Conservation (phyloP, 257 asterid genomes). For the Primulina tabacum region DNA sequence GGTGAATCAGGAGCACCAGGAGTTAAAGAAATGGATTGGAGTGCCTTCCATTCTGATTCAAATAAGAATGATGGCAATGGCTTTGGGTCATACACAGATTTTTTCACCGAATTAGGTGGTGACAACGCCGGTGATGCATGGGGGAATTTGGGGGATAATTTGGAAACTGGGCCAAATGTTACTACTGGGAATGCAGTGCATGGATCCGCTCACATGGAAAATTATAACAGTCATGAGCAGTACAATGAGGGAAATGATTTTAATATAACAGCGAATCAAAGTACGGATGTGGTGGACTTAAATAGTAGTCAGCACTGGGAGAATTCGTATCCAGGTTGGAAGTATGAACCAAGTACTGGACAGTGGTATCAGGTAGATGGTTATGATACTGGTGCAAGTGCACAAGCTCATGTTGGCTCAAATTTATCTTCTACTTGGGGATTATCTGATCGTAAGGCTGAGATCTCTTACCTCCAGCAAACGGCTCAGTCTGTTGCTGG, state of each 20-base stretch:
- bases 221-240: slow-evolving; percentile 28
- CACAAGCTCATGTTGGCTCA: slow-evolving; percentile 34
- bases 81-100: slow-evolving; percentile 83
- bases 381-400: slow-evolving; percentile 33
- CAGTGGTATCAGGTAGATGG: slow-evolving; percentile 84
- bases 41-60: slow-evolving; percentile 57
- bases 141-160: slow-evolving; percentile 31
- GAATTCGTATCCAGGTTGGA: slow-evolving; percentile 90
- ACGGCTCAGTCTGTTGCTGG: slow-evolving; percentile 53
- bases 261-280: slow-evolving; percentile 46
- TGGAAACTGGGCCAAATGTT: slow-evolving; percentile 30
- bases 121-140: slow-evolving; percentile 46
- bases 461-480: slow-evolving; percentile 73
- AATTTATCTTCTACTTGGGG: slow-evolving; percentile 41
- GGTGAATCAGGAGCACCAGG: slow-evolving; percentile 49
- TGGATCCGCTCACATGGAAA: slow-evolving; percentile 35
- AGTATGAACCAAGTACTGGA: slow-evolving; percentile 59
- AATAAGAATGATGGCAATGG: slow-evolving; percentile 47
- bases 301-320: slow-evolving; percentile 74
- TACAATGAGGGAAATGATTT: slow-evolving; percentile 33
- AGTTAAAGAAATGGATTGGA: slow-evolving; percentile 89
- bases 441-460: slow-evolving; percentile 39
- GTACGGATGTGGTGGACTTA: slow-evolving; percentile 39
- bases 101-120: slow-evolving; percentile 59
- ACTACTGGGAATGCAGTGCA: slow-evolving; percentile 32